These are phyloP conservation scores for Umbelopsis isabellina DNA, from an alignment of 192 early-diverging fungal genomes.

Conservation along the genomic window DNA sequence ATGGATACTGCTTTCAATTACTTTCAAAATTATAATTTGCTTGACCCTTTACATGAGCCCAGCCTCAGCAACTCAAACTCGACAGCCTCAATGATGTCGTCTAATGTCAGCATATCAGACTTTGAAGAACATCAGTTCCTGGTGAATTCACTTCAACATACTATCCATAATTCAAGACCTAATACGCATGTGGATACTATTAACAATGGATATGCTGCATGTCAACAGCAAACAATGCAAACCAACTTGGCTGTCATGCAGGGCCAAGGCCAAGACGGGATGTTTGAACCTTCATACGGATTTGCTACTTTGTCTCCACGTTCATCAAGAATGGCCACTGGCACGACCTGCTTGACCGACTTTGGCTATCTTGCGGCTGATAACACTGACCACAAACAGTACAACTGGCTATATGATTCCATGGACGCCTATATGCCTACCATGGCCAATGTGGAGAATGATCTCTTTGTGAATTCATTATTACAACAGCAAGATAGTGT, in stretches of 20 bases:
- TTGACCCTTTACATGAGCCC: conserved; percentile 17
- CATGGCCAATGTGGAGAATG: conserved; percentile 5
- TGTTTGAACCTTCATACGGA: conserved; percentile 7
- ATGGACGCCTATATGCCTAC: conserved; percentile 22
- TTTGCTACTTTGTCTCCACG: conserved; percentile 5
- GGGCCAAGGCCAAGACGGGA: background rate
- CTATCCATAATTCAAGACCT: background rate
- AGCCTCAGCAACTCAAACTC: conserved; percentile 18
- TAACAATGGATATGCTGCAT: background rate
- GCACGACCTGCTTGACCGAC: background rate
- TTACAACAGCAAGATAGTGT: background rate
- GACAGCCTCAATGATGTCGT: conserved; percentile 17
- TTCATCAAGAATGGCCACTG: background rate
- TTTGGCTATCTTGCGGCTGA: conserved; percentile 17
- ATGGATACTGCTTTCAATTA: conserved; percentile 24
- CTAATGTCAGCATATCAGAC: conserved; percentile 10
- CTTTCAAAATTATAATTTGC: conserved; percentile 13
- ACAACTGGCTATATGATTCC: conserved; percentile 31
- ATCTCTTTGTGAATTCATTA: conserved; percentile 14
- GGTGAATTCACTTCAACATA: background rate
- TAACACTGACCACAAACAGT: conserved; percentile 15
- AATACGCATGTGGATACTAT: background rate
- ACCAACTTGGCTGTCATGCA: background rate
- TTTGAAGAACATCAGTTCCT: conserved; percentile 17
- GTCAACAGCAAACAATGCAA: conserved; percentile 8